These are phyloP conservation scores for Ganoderma lingzhi DNA, from an alignment of 1,284 basidiomycete genomes.

Conservation along the genomic window DNA sequence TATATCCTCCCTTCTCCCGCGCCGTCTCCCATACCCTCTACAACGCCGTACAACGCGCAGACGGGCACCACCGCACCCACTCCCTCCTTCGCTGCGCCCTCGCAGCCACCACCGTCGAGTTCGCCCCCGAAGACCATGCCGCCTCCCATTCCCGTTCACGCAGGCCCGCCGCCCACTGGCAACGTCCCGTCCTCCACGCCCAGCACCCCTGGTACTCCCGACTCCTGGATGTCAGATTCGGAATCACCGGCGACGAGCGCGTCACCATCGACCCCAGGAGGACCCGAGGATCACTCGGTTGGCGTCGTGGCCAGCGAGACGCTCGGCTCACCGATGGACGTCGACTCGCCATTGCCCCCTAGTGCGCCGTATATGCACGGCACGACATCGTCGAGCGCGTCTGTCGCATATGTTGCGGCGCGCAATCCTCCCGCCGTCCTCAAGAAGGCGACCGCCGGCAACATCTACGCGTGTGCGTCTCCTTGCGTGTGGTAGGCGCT, in stretches of 20 bases:
- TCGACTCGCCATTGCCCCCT: slow-evolving; percentile 26
- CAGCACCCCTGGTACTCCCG: slow-evolving; percentile 53
- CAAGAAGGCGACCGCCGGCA: slow-evolving; percentile 44
- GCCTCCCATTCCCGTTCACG: slow-evolving; percentile 28
- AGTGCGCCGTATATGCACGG: slow-evolving; percentile 37
- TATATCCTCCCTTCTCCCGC: slow-evolving; percentile 62
- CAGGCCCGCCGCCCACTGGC: slow-evolving; percentile 21
- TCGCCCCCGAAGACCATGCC: slow-evolving; percentile 32
- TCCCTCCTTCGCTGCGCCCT: slow-evolving; percentile 30
- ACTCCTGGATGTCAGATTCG: slow-evolving; percentile 53
- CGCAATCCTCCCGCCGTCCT: slow-evolving; percentile 18
- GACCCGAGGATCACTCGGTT: slow-evolving; percentile 53
- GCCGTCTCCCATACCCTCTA: slow-evolving; percentile 59
- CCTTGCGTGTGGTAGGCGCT: slow-evolving; percentile 54
- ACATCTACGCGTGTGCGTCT: slow-evolving; percentile 56
- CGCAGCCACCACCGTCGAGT: slow-evolving; percentile 14
- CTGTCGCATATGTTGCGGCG: slow-evolving; percentile 21
- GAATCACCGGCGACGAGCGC: slow-evolving; percentile 62
- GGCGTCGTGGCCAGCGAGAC: slow-evolving; percentile 53
- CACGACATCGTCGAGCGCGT: slow-evolving; percentile 31
- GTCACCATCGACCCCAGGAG: slow-evolving; percentile 60
- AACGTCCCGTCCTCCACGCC: slow-evolving; percentile 41
- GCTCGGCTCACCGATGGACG: slow-evolving; percentile 37
- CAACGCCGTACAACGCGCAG: slow-evolving; percentile 44
- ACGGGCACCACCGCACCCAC: slow-evolving; percentile 47